Base-by-base conservation (phyloP, 192 early-diverging fungal species). In the Podila epigama region DNA sequence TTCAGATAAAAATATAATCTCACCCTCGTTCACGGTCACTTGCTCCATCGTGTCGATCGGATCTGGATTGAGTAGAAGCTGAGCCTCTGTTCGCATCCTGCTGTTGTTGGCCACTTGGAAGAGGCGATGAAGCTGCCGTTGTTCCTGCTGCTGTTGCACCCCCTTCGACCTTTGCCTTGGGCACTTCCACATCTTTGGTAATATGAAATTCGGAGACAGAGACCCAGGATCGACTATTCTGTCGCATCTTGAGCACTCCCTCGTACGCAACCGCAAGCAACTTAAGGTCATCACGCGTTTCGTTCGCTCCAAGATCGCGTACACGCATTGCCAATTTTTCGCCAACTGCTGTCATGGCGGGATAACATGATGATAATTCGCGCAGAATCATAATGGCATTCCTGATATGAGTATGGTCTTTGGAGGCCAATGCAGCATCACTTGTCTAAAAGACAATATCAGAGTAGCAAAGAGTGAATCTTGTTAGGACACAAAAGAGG, bases 331-430 rank as follows among this genome's bases (percentile, higher is more conserved):
- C 73, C 3, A 95, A 63, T 6, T 53, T 57, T 29, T 82, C 62
- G n/a, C 91, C 92, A n/a, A 90, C 66, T 40, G 81, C 64, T 3
- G 69, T 60, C 18, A 89, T 83, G 3, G 79, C 71, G 0, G 94
- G 94, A 59, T 89, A 96, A 41, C 80, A 82, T 18, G 85, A 57
- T 6, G 77, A 63, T 22, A 94, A 82, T 20, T 86, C 82, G 28
- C 89, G 86, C 11, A 96, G 79, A 13, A 95, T 84, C 27, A 92
- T 70, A 48, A 95, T 90, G 5, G 91, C 69, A 62, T 96, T 96
- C 13, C 91, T 87, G 57, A 92, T 87, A 60, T 89, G 86, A 70
- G 91, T 86, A 58, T 89, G 89, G 54, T 96, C 92, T 9, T 62
- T 71, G 4, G 89, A 91, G 10, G 81, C 67, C 16, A 94, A 65